phyloP scores from a whole-genome alignment of 768 basidiomycete species.

The Asterophora parasitica region DNA sequence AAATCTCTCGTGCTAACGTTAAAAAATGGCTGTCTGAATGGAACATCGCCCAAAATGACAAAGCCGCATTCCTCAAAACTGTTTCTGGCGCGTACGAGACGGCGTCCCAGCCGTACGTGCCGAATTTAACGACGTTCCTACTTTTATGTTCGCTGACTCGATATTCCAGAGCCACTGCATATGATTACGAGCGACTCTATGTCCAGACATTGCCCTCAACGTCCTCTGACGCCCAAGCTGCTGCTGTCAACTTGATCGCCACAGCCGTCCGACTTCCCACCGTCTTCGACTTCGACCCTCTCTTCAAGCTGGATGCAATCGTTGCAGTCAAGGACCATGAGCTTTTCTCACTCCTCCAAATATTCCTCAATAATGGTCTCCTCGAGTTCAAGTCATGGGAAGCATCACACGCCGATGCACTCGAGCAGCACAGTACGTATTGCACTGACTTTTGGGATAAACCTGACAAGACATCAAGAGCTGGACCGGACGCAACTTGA shows the following conservation, averaged over 20 bases:
- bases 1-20: conserved; percentile 55
- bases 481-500: conserved; percentile 58
- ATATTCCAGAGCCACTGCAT: conserved; percentile 47
- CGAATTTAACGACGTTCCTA: neutral
- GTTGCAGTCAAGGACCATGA: conserved; percentile 62
- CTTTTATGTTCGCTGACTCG: conserved; percentile 2
- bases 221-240: conserved; percentile 45
- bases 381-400: conserved; percentile 62
- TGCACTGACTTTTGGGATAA: conserved; percentile 1
- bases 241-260: conserved; percentile 57
- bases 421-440: conserved; percentile 58
- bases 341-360: conserved; percentile 68
- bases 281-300: conserved; percentile 75
- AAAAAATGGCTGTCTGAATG: conserved; percentile 78
- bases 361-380: conserved; percentile 66
- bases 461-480: conserved; percentile 30
- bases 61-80: conserved; percentile 58
- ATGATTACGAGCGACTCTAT: conserved; percentile 60
- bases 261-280: conserved; percentile 60
- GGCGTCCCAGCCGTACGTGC: conserved; percentile 57
- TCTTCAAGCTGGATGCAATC: conserved; percentile 74
- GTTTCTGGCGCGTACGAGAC: conserved; percentile 58
- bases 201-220: conserved; percentile 55
- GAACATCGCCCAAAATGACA: conserved; percentile 59
- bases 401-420: conserved; percentile 37